Conservation (phyloP, 1,139 yeast genomes). For the Candida sanyaensis region DNA sequence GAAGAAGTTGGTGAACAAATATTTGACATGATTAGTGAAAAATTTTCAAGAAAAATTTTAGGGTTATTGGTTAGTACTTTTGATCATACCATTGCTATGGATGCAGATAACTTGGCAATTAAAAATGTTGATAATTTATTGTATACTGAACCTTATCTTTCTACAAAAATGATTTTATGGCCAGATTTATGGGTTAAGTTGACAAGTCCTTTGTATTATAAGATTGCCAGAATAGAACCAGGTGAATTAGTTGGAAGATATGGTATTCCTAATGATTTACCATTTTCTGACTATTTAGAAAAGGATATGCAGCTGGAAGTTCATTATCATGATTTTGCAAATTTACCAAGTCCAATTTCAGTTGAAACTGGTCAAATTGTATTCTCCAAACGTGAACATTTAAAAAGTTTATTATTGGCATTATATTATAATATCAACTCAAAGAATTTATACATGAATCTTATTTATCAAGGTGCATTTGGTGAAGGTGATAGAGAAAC, state of each 20-base stretch:
- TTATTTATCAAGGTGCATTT: slow-evolving; percentile 39
- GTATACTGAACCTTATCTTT: slow-evolving; percentile 24
- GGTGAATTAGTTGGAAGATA: slow-evolving; percentile 33
- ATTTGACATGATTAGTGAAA: slow-evolving; percentile 20
- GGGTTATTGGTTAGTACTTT: slow-evolving; percentile 37
- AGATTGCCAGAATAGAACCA: slow-evolving; percentile 30
- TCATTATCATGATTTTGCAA: slow-evolving; percentile 35
- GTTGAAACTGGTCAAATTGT: slow-evolving; percentile 41
- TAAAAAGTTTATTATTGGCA: slow-evolving; percentile 28
- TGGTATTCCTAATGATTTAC: slow-evolving; percentile 30
- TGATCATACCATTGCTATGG: slow-evolving; percentile 35
- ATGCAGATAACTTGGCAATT: slow-evolving; percentile 38
- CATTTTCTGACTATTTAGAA: slow-evolving; percentile 21
- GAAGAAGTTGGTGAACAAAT: slow-evolving; percentile 25
- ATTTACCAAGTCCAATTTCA: slow-evolving; percentile 29
- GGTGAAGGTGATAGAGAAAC: slow-evolving; percentile 45
- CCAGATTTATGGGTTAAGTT: slow-evolving; percentile 42
- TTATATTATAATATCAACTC: slow-evolving; percentile 36
- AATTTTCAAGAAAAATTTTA: slow-evolving; percentile 32
- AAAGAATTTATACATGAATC: slow-evolving; percentile 27
- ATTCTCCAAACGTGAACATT: slow-evolving; percentile 33
- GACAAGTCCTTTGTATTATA: slow-evolving; percentile 36
- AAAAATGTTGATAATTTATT: slow-evolving; percentile 33
- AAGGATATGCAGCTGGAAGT: slow-evolving; percentile 21
- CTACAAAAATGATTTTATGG: slow-evolving; percentile 37